Base-by-base conservation (phyloP, 495 filamentous ascomycete species). In the Penicillium arizonense region DNA sequence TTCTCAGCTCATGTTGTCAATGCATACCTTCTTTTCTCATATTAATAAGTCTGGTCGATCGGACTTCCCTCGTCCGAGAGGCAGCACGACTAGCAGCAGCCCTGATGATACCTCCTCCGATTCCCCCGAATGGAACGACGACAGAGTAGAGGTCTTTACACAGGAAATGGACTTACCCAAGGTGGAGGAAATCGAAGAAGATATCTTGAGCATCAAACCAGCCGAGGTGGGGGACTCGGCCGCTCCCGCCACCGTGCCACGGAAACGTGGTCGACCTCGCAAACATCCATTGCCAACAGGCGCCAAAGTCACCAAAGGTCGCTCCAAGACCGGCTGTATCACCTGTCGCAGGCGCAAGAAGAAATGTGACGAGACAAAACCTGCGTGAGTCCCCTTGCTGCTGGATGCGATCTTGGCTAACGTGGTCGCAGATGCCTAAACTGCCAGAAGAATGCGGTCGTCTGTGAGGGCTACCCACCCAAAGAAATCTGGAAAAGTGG, bases 281-380 rank as follows among this genome's bases (percentile, higher is more conserved):
- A 96, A 96, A 72, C 83, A 95, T 62, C 90, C 90, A 13, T 74
- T 87, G 33, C 77, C 78, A 69, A 13, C 73, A 77, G 44, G 81
- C 7, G 28, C 77, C 68, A 94, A 94, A 57, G 68, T 87, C 48
- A 84, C 89, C 42, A 94, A 95, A 61, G 89, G 88, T n/a, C 80
- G 91, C 16, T 95, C 90, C 52, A 96, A 96, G 76, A 96, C 91
- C 3, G 91, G 91, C 1, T 96, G 91, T 71, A 87, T 94, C 50
- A 96, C 91, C 43, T 97, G 91, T 75, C 82, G 91, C 50, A 87
- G 87, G 62, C 79, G 91, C 28, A 96, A 96, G 77, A 97, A 96
- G 87, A 97, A 97, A 75, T 97, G 91, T 72, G 91, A 96, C 65
- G 91, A 97, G 75, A 84, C 86, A n/a, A 95, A 92, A 62, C 91